These are phyloP conservation scores for Kodamaea kakaduensis DNA, from an alignment of 805 yeast genomes.

Conservation along the genomic window DNA sequence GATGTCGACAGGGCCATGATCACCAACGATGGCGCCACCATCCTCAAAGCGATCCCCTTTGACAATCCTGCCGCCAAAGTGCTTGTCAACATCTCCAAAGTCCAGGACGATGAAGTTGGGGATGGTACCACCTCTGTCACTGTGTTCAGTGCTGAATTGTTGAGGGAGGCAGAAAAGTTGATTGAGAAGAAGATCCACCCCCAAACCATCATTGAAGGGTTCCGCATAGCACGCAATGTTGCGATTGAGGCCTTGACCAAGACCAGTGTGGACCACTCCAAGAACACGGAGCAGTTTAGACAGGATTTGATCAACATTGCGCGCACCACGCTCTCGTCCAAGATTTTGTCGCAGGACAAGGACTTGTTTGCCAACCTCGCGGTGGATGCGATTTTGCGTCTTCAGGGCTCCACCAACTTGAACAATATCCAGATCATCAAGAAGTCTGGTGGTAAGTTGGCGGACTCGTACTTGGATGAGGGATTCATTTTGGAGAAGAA, in stretches of 20 bases:
- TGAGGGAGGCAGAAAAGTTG: slow-evolving; percentile 91
- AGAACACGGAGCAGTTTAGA: slow-evolving; percentile 56
- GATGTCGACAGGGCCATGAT: slow-evolving; percentile 68
- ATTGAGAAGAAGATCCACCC: slow-evolving; percentile 95
- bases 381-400: slow-evolving; percentile 87
- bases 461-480: slow-evolving; percentile 92
- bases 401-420: slow-evolving; percentile 81
- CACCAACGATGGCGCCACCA: slow-evolving; percentile 98
- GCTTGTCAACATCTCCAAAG: slow-evolving; percentile 88
- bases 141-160: slow-evolving; percentile 81
- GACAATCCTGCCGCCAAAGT: slow-evolving; percentile 98
- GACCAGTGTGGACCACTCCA: slow-evolving; percentile 70
- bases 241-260: slow-evolving; percentile 77
- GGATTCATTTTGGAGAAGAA: slow-evolving; percentile 90
- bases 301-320: slow-evolving; percentile 83
- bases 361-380: slow-evolving; percentile 85
- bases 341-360: slow-evolving; percentile 92
- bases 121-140: slow-evolving; percentile 98
- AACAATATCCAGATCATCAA: slow-evolving; percentile 92
- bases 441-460: slow-evolving; percentile 86
- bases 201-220: slow-evolving; percentile 95
- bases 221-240: slow-evolving; percentile 80
- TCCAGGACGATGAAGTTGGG: slow-evolving; percentile 98
- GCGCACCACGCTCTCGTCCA: slow-evolving; percentile 88
- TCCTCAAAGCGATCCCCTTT: slow-evolving; percentile 86